Evolutionary conservation across 2,329 filamentous ascomycete species (phyloP).

Genomic region (Botrytis deweyae): DNA sequence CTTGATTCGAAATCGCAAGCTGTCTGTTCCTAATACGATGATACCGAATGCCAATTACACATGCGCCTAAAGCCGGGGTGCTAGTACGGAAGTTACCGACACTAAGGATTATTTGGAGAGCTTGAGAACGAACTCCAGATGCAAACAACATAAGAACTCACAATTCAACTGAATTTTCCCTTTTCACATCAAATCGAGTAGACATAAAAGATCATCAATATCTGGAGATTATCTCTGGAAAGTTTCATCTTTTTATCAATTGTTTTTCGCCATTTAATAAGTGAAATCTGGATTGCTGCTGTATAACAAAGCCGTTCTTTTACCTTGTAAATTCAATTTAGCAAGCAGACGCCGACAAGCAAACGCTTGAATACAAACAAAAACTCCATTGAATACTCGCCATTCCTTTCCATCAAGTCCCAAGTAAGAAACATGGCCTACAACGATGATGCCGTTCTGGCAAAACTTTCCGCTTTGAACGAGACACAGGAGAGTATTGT

Average conservation of each 20-base stretch:
- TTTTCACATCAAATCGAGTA: constrained; percentile 1
- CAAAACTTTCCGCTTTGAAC: constrained; percentile 91
- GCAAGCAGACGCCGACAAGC: constrained; percentile 13
- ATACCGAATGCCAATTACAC: constrained; percentile 9
- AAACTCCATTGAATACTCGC: constrained; percentile 10
- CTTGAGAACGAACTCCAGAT: constrained; percentile 12
- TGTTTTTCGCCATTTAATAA: background rate
- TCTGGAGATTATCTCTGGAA: background rate
- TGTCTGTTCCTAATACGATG: constrained; percentile 16
- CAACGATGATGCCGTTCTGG: constrained; percentile 90
- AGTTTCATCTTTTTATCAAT: background rate
- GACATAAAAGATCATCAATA: background rate
- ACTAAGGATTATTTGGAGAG: constrained; percentile 22
- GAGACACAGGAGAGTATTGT: constrained; percentile 95
- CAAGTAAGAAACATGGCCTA: constrained; percentile 69
- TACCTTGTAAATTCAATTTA: constrained; percentile 3
- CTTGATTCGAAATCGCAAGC: constrained; percentile 20
- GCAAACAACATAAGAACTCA: constrained; percentile 8
- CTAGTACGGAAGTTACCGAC: constrained; percentile 19
- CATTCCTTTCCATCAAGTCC: background rate
- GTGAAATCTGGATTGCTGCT: constrained; percentile 3
- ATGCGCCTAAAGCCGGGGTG: constrained; percentile 11
- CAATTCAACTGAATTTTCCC: constrained; percentile 8
- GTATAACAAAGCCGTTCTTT: constrained; percentile 11
- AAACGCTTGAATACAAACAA: constrained; percentile 11